These are phyloP conservation scores for Coniochaeta prunicola DNA, from an alignment of 2,329 filamentous ascomycete species.

Conservation along the genomic window DNA sequence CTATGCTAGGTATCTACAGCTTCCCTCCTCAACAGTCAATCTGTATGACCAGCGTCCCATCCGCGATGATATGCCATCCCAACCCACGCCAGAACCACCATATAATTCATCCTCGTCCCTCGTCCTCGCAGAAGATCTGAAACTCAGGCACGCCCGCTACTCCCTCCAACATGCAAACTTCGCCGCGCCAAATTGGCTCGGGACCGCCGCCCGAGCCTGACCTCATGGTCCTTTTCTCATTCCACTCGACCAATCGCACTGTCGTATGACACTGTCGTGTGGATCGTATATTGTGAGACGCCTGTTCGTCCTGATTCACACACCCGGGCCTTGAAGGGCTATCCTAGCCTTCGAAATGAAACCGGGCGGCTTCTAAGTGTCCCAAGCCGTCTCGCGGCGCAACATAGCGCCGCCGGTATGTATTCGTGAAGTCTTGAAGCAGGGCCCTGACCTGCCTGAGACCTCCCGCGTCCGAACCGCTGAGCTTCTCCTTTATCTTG, in stretches of 20 bases:
- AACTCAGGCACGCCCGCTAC: neutral
- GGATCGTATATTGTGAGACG: neutral
- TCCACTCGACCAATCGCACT: neutral
- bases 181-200: neutral
- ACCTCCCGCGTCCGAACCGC: constrained; percentile 50
- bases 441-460: constrained; percentile 74
- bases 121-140: neutral
- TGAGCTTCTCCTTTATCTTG: constrained; percentile 73
- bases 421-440: constrained; percentile 94
- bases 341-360: constrained; percentile 62
- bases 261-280: too few species aligned
- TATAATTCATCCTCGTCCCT: neutral
- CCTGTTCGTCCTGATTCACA: neutral
- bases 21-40: neutral
- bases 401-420: constrained; percentile 86
- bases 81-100: neutral
- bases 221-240: neutral
- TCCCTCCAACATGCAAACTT: neutral
- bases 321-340: neutral
- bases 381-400: constrained; percentile 91
- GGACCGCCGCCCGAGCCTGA: neutral
- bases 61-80: neutral
- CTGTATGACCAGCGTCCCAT: neutral
- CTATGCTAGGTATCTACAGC: neutral
- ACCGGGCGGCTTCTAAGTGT: constrained; percentile 76